Conservation (phyloP, 2,329 filamentous ascomycete genomes). For the Fusarium duplospermum region DNA sequence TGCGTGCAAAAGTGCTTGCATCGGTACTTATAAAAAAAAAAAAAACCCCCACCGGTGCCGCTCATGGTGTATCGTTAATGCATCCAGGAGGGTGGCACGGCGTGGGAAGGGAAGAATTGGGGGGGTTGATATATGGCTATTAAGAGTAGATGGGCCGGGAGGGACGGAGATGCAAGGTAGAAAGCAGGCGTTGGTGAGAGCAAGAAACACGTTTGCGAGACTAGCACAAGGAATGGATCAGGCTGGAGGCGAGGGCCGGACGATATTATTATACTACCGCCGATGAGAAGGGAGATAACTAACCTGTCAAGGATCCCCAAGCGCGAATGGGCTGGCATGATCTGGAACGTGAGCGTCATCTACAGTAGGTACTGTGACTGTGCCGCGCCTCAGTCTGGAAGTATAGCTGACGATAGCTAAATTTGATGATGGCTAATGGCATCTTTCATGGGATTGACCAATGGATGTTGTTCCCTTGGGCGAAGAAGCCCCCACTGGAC, state of each 20-base stretch:
- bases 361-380: slow-evolving; percentile 14
- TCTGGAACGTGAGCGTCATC: slow-evolving; percentile 35
- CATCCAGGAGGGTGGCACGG: slow-evolving; percentile 3
- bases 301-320: slow-evolving; percentile 43
- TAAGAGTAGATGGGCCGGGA: slow-evolving; percentile 18
- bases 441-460: slow-evolving; percentile 44
- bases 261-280: slow-evolving; percentile 43
- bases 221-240: slow-evolving; percentile 36
- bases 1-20: slow-evolving; percentile 66
- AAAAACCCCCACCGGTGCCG: slow-evolving; percentile 55
- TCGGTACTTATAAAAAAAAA: slow-evolving; percentile 65
- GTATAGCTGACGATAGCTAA: slow-evolving; percentile 41
- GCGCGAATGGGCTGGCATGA: slow-evolving; percentile 45
- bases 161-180: slow-evolving; percentile 11
- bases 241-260: slow-evolving; percentile 41
- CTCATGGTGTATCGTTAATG: slow-evolving; percentile 43
- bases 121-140: slow-evolving; percentile 1
- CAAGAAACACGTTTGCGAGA: slow-evolving; percentile 39
- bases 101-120: slow-evolving; percentile 5
- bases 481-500: slow-evolving; percentile 17
- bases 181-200: slow-evolving; percentile 15
- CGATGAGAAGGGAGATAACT: slow-evolving; percentile 34
- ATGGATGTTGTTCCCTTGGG: slow-evolving; percentile 26
- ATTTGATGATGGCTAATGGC: slow-evolving; percentile 42
- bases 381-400: slow-evolving; percentile 18